Evolutionary conservation across 495 filamentous ascomycete genomes (phyloP).

Genomic region (Trichoderma parareesei): DNA sequence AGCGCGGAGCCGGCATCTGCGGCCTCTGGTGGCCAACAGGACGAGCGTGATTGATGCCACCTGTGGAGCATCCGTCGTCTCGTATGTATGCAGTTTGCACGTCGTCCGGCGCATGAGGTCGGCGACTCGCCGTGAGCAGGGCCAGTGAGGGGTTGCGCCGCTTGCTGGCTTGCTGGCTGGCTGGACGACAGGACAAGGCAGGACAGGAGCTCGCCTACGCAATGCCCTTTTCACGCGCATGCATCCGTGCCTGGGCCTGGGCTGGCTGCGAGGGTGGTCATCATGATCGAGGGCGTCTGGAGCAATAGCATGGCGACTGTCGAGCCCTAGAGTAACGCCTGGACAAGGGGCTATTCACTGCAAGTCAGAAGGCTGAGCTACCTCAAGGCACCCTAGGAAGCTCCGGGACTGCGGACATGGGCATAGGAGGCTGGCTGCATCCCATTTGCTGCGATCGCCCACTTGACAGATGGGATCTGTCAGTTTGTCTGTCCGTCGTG

Average conservation of each 20-base stretch:
- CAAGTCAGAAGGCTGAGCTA: background rate
- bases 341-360: too few species aligned
- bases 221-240: background rate
- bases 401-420: background rate
- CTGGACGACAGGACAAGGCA: background rate
- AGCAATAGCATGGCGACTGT: background rate
- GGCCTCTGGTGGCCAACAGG: background rate
- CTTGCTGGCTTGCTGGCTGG: background rate
- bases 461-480: background rate
- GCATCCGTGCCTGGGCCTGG: background rate
- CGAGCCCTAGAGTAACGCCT: background rate
- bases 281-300: too few species aligned
- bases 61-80: slow-evolving; percentile 5
- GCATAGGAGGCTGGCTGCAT: background rate
- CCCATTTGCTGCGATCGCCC: slow-evolving; percentile 1
- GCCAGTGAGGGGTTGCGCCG: slow-evolving; percentile 7
- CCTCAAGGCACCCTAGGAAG: background rate
- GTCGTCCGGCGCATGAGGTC: background rate
- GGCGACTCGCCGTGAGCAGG: too few species aligned
- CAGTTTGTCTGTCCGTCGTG: background rate
- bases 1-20: background rate
- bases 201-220: background rate
- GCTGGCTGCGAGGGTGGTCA: background rate
- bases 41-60: slow-evolving; percentile 2
- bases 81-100: background rate